Conservation (phyloP, 1,139 yeast genomes). For the Suhomyces yuchorum region DNA sequence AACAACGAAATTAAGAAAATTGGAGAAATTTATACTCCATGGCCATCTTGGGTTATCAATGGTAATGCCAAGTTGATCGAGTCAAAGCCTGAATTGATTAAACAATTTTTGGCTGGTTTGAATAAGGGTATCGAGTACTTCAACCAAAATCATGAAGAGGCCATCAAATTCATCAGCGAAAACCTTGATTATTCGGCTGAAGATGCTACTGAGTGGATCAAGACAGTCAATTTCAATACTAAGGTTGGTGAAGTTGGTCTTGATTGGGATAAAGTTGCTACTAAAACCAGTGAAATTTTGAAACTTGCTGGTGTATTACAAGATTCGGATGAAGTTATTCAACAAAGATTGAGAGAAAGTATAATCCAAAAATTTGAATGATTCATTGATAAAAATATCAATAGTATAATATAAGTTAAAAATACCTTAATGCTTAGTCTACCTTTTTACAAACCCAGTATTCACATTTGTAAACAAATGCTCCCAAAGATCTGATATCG, state of each 20-base stretch:
- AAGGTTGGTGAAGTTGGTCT: conserved; percentile 45
- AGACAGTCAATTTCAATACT: conserved; percentile 66
- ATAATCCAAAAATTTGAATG: conserved; percentile 17
- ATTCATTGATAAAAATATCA: background rate
- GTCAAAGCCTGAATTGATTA: conserved; percentile 30
- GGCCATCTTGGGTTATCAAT: conserved; percentile 93
- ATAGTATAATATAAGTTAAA: background rate
- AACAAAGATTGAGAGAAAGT: conserved; percentile 33
- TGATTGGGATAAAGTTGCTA: conserved; percentile 53
- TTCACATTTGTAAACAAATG: conserved; percentile 64
- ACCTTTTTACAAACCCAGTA: conserved; percentile 64
- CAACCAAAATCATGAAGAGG: conserved; percentile 60
- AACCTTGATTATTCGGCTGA: conserved; percentile 74
- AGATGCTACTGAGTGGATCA: conserved; percentile 80
- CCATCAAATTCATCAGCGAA: conserved; percentile 61
- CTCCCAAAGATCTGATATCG: conserved; percentile 56
- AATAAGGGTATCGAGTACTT: conserved; percentile 72
- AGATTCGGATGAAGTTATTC: conserved; percentile 36
- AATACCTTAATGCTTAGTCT: background rate
- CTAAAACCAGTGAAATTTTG: conserved; percentile 62
- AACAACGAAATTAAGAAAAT: conserved; percentile 74
- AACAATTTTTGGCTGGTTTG: conserved; percentile 53
- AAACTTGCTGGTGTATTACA: conserved; percentile 60
- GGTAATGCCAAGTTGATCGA: conserved; percentile 42
- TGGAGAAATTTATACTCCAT: conserved; percentile 90